Conservation (phyloP, 2,329 filamentous ascomycete genomes). For the Fusarium praegraminearum region DNA sequence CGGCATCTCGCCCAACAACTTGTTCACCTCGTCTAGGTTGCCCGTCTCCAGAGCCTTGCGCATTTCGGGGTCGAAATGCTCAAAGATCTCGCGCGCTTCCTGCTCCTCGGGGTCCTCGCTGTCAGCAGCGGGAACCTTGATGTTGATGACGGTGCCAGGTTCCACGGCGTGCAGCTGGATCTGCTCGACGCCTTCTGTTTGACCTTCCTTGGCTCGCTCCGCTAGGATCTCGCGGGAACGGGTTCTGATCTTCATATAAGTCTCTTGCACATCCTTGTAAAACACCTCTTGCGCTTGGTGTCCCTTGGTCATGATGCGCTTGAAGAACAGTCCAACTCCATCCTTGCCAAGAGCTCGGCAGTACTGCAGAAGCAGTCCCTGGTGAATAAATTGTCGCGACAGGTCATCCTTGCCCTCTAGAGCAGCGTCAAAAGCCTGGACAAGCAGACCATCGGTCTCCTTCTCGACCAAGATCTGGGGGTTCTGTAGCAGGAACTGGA, state of each 20-base stretch:
- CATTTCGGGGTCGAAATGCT: conserved; percentile 84
- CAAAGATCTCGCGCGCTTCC: conserved; percentile 79
- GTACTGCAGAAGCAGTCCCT: conserved; percentile 92
- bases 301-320: conserved; percentile 87
- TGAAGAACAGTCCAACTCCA: conserved; percentile 94
- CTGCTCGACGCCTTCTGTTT: conserved; percentile 83
- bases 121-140: conserved; percentile 78
- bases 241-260: conserved; percentile 83
- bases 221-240: conserved; percentile 78
- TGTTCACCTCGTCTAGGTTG: conserved; percentile 73
- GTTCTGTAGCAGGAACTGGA: conserved; percentile 83
- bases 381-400: conserved; percentile 89
- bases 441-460: conserved; percentile 90
- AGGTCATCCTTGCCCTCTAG: conserved; percentile 81
- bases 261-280: conserved; percentile 90
- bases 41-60: conserved; percentile 87
- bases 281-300: conserved; percentile 94
- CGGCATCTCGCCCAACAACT: conserved; percentile 83
- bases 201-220: conserved; percentile 64
- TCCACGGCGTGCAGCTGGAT: conserved; percentile 98
- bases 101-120: conserved; percentile 74
- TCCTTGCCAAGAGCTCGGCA: conserved; percentile 90
- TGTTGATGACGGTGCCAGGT: conserved; percentile 90
- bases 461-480: conserved; percentile 83
- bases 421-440: conserved; percentile 91